Percentiles rank a stretch among this genome's conserved stretches.
phyloP scores from a whole-genome alignment of 352 stramenopile genomes.

The Phytophthora pluvialis region DNA sequence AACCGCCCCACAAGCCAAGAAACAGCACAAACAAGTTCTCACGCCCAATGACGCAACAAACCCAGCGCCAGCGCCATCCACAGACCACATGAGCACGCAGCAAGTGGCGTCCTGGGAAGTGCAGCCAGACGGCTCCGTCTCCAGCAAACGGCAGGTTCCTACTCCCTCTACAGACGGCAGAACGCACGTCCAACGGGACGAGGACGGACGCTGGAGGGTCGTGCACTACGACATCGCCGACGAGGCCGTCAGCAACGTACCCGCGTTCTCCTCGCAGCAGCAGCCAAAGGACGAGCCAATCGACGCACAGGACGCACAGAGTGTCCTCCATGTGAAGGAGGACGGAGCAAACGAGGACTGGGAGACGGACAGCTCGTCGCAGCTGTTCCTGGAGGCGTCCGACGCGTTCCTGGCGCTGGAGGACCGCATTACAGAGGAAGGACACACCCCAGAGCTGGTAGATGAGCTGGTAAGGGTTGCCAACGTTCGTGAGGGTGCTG shows the following conservation, averaged over 20 bases:
- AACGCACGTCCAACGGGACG: slow-evolving; percentile 15
- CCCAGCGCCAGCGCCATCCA: slow-evolving; percentile 7
- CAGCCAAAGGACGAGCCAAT: slow-evolving; percentile 1
- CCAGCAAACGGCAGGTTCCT: slow-evolving; percentile 8
- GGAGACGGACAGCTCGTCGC: slow-evolving; percentile 9
- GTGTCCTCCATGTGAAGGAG: slow-evolving; percentile 3
- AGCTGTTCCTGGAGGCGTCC: slow-evolving; percentile 40
- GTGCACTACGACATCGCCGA: slow-evolving; percentile 9
- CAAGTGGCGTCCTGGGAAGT: slow-evolving; percentile 31
- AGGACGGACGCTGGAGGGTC: slow-evolving; percentile 21
- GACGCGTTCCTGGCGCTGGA: slow-evolving; percentile 60
- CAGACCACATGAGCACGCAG: background rate
- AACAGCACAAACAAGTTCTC: slow-evolving; percentile 11
- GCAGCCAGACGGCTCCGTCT: slow-evolving; percentile 28
- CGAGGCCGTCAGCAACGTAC: background rate
- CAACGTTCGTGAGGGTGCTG: background rate
- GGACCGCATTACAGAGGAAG: slow-evolving; percentile 52
- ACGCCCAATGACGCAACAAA: background rate
- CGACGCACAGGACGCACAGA: slow-evolving; percentile 1
- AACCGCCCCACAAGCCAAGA: slow-evolving; percentile 18
- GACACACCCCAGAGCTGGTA: slow-evolving; percentile 51
- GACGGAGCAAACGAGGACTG: slow-evolving; percentile 15
- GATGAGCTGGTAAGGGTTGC: slow-evolving; percentile 38
- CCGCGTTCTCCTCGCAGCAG: background rate
- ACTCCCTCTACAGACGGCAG: slow-evolving; percentile 7